These are phyloP conservation scores for Zygosaccharomyces pseudobailii DNA, from an alignment of 1,139 yeast species.

Conservation along the genomic window DNA sequence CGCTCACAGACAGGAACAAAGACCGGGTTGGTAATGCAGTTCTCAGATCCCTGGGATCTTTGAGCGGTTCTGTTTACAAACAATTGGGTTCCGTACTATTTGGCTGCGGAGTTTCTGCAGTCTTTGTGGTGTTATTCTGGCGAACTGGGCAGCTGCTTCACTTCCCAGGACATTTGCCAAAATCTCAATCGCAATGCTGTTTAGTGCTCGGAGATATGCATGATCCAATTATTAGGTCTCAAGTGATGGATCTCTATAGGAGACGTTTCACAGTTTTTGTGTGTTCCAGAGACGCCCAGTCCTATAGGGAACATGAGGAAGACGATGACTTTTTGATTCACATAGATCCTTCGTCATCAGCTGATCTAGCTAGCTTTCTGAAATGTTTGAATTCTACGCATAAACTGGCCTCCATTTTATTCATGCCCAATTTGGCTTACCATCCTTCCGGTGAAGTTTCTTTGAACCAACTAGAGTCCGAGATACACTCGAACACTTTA, in stretches of 20 bases:
- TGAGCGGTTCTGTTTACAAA: background rate
- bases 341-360: conserved; percentile 23
- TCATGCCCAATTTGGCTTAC: conserved; percentile 32
- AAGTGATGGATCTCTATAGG: conserved; percentile 34
- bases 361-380: conserved; percentile 22
- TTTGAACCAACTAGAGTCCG: conserved; percentile 20
- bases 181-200: conserved; percentile 22
- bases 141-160: conserved; percentile 10
- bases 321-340: conserved; percentile 31
- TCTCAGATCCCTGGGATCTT: background rate
- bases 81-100: conserved; percentile 8
- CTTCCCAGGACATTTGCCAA: conserved; percentile 22
- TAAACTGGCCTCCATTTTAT: conserved; percentile 25
- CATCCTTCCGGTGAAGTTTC: conserved; percentile 29
- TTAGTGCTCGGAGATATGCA: conserved; percentile 33
- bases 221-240: conserved; percentile 34
- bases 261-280: conserved; percentile 32
- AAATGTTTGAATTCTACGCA: conserved; percentile 13
- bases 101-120: conserved; percentile 18
- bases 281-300: conserved; percentile 26
- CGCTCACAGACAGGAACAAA: background rate
- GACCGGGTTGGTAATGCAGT: background rate
- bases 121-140: conserved; percentile 18
- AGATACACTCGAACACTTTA: conserved; percentile 16
- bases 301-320: conserved; percentile 23